Evolutionary conservation across 768 basidiomycete genomes (phyloP).

Genomic region (Boletus vermiculosoides): DNA sequence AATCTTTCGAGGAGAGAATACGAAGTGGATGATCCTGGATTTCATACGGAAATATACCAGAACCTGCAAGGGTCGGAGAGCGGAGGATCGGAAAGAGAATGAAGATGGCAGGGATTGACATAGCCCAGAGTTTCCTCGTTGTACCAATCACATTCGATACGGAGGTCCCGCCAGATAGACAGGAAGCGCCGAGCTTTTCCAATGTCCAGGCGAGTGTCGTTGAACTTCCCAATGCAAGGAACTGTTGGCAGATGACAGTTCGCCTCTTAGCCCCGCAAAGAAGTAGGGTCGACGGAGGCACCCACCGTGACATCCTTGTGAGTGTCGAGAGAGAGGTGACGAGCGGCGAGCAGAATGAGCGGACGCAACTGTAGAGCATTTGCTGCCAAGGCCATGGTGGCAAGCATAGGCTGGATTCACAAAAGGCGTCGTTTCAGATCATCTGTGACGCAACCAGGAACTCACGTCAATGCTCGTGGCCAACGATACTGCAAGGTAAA

Average conservation of each 20-base stretch:
- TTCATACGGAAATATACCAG: slow-evolving; percentile 46
- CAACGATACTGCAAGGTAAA: slow-evolving; percentile 49
- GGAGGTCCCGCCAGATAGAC: neutral
- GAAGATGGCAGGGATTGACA: slow-evolving; percentile 31
- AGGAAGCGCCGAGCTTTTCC: neutral
- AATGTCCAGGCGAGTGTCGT: slow-evolving; percentile 14
- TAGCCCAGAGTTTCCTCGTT: slow-evolving; percentile 8
- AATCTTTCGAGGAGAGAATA: slow-evolving; percentile 64
- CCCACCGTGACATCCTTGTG: slow-evolving; percentile 25
- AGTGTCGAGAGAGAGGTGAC: slow-evolving; percentile 19
- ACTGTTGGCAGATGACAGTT: slow-evolving; percentile 15
- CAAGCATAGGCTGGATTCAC: slow-evolving; percentile 21
- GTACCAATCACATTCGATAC: neutral
- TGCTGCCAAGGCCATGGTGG: slow-evolving; percentile 24
- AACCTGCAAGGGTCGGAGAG: slow-evolving; percentile 59
- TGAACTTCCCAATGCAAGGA: slow-evolving; percentile 23
- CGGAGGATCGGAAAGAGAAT: slow-evolving; percentile 42
- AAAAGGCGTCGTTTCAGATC: neutral
- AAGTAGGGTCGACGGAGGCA: neutral
- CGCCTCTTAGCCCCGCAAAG: slow-evolving; percentile 1
- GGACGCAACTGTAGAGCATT: slow-evolving; percentile 29
- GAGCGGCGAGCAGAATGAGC: slow-evolving; percentile 14
- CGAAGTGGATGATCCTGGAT: slow-evolving; percentile 56
- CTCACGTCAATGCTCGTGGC: slow-evolving; percentile 43
- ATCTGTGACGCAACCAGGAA: slow-evolving; percentile 2